Evolutionary conservation across 495 filamentous ascomycete genomes (phyloP), one percentile per base, ranked within the genome.

Genomic region (Barbatosphaeria neglecta): DNA sequence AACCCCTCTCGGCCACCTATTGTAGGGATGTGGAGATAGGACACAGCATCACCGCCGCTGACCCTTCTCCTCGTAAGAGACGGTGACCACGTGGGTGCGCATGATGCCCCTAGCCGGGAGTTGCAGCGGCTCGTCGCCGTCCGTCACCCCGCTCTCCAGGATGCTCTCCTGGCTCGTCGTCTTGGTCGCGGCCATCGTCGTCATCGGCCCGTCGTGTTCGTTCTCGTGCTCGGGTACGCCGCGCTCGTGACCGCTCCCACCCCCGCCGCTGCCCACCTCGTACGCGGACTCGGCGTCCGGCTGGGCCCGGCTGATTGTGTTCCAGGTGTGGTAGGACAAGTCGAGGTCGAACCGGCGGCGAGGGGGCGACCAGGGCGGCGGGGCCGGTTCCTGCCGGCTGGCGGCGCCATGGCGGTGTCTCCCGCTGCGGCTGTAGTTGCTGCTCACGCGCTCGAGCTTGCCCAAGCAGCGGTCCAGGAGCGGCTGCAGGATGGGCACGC

Each of bases 401-500:
- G n/a, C n/a, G n/a, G n/a, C n/a, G n/a, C n/a, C n/a, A n/a, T n/a
- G n/a, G n/a, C n/a, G n/a, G n/a, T n/a, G n/a, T n/a, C n/a, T n/a
- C n/a, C n/a, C n/a, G n/a, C n/a, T n/a, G n/a, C 33, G 13, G 33
- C 33, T 22, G 20, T 41, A n/a, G 39, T 41, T 13, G 10, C 39
- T 41, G 39, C 20, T 23, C 20, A 23, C 10, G 9, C 39, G 23
- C 19, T 20, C 43, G 31, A 16, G 23, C 37, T 37, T 31, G 27
- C 59, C 57, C 4, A 57, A 51, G 7, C 63, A 27, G 5, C 65
- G 24, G 23, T 74, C 66, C 47, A 62, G 49, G 0, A 76, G 44
- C 0, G 73, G 73, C 23, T 63, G 51, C 2, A 75, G 57, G 38
- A 71, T 60, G 6, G 70, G 72, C 41, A 76, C 69, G 51, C 67